These are phyloP conservation scores for Penicillium hesseltinei DNA, from an alignment of 2,329 filamentous ascomycete species.

Conservation along the genomic window DNA sequence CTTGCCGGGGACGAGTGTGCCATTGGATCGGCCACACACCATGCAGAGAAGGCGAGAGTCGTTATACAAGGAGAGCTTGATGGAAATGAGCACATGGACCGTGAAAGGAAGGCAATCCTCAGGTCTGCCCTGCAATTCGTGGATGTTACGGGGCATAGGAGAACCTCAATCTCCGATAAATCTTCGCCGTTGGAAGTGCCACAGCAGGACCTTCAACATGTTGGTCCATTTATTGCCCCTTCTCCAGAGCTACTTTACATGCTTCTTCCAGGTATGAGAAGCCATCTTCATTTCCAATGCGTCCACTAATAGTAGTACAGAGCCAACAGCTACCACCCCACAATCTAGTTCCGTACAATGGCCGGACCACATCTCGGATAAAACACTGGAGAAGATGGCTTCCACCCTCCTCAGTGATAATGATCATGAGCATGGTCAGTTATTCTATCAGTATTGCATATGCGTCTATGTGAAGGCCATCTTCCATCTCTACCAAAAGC, in stretches of 20 bases:
- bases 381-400: slow-evolving; percentile 22
- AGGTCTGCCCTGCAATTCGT: slow-evolving; percentile 24
- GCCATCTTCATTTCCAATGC: not conserved
- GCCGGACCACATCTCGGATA: slow-evolving; percentile 29
- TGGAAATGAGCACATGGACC: slow-evolving; percentile 16
- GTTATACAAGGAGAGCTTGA: slow-evolving; percentile 27
- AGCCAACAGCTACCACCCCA: slow-evolving; percentile 2
- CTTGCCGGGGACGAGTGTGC: slow-evolving; percentile 7
- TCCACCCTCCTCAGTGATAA: slow-evolving; percentile 13
- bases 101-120: slow-evolving; percentile 21
- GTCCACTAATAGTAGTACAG: slow-evolving; percentile 6
- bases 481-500: slow-evolving; percentile 15
- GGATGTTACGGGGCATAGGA: slow-evolving; percentile 14
- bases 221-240: slow-evolving; percentile 13
- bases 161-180: not conserved
- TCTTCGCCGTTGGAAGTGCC: not conserved
- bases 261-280: slow-evolving; percentile 20
- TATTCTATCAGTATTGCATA: slow-evolving; percentile 25
- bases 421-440: slow-evolving; percentile 10
- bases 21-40: slow-evolving; percentile 20
- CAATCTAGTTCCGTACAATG: slow-evolving; percentile 15
- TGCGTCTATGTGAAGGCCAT: slow-evolving; percentile 29
- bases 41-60: slow-evolving; percentile 24
- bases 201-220: slow-evolving; percentile 2
- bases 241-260: slow-evolving; percentile 26